Base-by-base conservation (phyloP, 352 stramenopile species). In the Globisporangium cylindrosporum region DNA sequence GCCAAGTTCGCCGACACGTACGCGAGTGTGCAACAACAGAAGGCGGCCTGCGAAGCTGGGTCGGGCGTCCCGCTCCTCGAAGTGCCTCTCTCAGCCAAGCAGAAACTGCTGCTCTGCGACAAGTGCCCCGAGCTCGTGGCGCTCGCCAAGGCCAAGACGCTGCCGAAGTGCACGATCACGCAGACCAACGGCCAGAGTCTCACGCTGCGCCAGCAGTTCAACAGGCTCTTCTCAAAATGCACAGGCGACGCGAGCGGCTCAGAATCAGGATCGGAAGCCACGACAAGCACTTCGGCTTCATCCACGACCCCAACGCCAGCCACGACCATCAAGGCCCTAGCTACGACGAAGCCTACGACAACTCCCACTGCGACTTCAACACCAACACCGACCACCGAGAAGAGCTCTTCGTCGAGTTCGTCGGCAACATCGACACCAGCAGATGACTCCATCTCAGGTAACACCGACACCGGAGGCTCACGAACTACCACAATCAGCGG, bases 31-130 rank as follows among this genome's bases (percentile, higher is more conserved):
- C 24, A 57, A 4, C 7, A 4, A 4, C 51, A 57, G 51, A 25
- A 32, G 5, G 22, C 51, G 51, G 24, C 24, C 51, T 57, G 51
- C 5, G 51, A 57, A 29, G 22, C 24, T 1, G 51, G 24, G 9
- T 32, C 8, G 12, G 51, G 51, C 51, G n/a, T 57, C 51, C 0
- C 51, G 9, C 51, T 29, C 12, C 22, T 57, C 6, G 51, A 57
- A 12, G 8, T 57, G 51, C 24, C 51, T 24, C 51, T 57, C 51
- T 3, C 51, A 3, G 24, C 8, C 22, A 57, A 57, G 51, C 14
- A 32, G n/a, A 57, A 34, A 24, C 51, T 57, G 51, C 51, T 57
- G 51, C 24, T 57, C 9, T 57, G 51, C 24, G 51, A 57, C 22
- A 29, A 15, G 51, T 57, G 51, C 12, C 51, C 51, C 22, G 51